Conservation (phyloP, 805 yeast species). For the Geotrichum ghanense region DNA sequence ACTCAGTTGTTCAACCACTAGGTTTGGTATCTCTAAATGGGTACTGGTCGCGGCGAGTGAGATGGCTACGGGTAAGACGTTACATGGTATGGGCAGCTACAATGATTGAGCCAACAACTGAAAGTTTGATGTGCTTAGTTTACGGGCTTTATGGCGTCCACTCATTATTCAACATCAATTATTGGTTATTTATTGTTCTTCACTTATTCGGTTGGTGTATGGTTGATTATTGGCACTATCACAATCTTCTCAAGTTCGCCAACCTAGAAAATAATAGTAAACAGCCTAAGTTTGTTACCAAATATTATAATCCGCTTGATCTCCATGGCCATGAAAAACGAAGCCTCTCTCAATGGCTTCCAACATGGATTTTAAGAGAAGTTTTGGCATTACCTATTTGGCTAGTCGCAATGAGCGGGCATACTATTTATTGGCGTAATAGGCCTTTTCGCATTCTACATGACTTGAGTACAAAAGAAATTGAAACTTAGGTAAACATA, state of each 20-base stretch:
- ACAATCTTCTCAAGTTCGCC: constrained; percentile 26
- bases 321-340: constrained; percentile 5
- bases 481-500: too few relatives aligned
- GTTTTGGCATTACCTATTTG: constrained; percentile 71
- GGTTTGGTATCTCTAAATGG: constrained; percentile 33
- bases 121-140: constrained; percentile 53
- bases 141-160: constrained; percentile 54
- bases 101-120: constrained; percentile 77
- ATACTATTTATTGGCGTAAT: constrained; percentile 55
- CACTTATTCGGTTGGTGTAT: constrained; percentile 55
- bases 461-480: constrained; percentile 68
- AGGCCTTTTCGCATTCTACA: constrained; percentile 59
- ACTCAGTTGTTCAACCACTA: constrained; percentile 68
- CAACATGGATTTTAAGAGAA: constrained; percentile 62
- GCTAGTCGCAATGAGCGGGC: constrained; percentile 70
- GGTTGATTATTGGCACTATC: constrained; percentile 52
- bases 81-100: constrained; percentile 85
- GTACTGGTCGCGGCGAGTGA: constrained; percentile 54
- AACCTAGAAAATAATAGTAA: constrained; percentile 19
- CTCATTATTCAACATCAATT: constrained; percentile 26
- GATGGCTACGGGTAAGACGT: constrained; percentile 81
- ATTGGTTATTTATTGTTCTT: constrained; percentile 25
- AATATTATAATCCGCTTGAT: constrained; percentile 14
- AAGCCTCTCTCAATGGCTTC: constrained; percentile 23
- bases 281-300: constrained; percentile 20